Evolutionary conservation across 257 asterid species (phyloP).

Genomic region (Fraxinus pennsylvanica): DNA sequence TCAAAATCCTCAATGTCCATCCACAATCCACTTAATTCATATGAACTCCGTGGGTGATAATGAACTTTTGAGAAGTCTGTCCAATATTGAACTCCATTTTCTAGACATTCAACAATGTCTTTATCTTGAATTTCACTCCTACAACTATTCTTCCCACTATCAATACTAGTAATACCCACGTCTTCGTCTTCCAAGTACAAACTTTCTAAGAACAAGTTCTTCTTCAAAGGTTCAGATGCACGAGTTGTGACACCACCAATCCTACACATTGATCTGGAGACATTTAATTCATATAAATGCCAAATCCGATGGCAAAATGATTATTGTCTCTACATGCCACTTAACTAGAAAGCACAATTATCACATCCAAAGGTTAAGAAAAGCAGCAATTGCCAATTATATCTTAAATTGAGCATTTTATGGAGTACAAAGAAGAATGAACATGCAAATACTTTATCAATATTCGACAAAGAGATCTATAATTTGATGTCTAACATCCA

Average conservation of each 20-base stretch:
- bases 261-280: conserved; percentile 60
- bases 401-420: conserved; percentile 10
- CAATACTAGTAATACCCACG: conserved; percentile 27
- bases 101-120: conserved; percentile 74
- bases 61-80: conserved; percentile 95
- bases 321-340: conserved; percentile 11
- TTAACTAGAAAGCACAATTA: conserved; percentile 2
- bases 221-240: conserved; percentile 64
- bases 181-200: conserved; percentile 52
- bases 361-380: neutral
- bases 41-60: conserved; percentile 87
- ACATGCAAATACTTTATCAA: neutral
- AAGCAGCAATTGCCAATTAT: conserved; percentile 1
- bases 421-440: neutral
- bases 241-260: conserved; percentile 65
- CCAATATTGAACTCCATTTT: conserved; percentile 81
- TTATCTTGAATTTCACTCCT: conserved; percentile 60
- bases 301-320: conserved; percentile 9
- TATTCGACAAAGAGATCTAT: conserved; percentile 7
- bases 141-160: conserved; percentile 33
- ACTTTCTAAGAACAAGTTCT: conserved; percentile 86
- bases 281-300: conserved; percentile 33
- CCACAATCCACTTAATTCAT: conserved; percentile 79
- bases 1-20: conserved; percentile 52
- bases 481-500: conserved; percentile 6